These are phyloP conservation scores for Oryza meyeriana DNA, from an alignment of 176 grass and related monocot species.

Conservation along the genomic window DNA sequence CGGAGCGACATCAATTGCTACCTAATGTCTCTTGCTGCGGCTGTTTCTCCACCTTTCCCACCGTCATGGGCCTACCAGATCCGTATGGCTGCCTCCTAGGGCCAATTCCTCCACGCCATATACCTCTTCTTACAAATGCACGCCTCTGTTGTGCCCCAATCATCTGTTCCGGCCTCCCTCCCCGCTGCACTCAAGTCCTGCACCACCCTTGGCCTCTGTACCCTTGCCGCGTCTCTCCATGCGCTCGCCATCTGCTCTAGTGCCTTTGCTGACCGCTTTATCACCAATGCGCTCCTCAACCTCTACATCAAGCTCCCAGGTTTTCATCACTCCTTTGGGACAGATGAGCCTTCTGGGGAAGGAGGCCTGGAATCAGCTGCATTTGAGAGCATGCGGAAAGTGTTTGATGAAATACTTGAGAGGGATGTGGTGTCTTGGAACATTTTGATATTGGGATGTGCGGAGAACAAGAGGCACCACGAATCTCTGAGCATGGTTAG, in stretches of 20 bases:
- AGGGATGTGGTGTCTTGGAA: conserved; percentile 68
- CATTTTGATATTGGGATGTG: conserved; percentile 44
- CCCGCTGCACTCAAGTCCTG: conserved; percentile 67
- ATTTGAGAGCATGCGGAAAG: conserved; percentile 30
- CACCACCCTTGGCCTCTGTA: conserved; percentile 29
- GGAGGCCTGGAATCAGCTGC: background rate
- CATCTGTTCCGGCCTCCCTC: conserved; percentile 35
- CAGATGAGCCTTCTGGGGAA: background rate
- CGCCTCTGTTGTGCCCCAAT: conserved; percentile 22
- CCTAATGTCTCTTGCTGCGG: conserved; percentile 21
- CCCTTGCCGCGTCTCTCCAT: conserved; percentile 52
- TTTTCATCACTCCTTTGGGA: background rate
- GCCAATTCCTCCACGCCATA: conserved; percentile 47
- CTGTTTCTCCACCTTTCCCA: background rate
- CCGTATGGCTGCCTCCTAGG: conserved; percentile 37
- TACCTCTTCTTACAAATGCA: conserved; percentile 54
- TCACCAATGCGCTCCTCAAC: conserved; percentile 67
- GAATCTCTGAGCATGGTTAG: conserved; percentile 48
- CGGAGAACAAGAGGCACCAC: conserved; percentile 40
- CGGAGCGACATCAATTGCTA: background rate
- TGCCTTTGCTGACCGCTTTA: conserved; percentile 42
- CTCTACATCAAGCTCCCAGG: conserved; percentile 54
- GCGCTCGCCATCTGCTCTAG: conserved; percentile 62
- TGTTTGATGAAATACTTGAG: conserved; percentile 64
- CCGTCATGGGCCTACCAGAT: conserved; percentile 49